phyloP scores from a whole-genome alignment of 768 basidiomycete species.

The Hericium coralloides region DNA sequence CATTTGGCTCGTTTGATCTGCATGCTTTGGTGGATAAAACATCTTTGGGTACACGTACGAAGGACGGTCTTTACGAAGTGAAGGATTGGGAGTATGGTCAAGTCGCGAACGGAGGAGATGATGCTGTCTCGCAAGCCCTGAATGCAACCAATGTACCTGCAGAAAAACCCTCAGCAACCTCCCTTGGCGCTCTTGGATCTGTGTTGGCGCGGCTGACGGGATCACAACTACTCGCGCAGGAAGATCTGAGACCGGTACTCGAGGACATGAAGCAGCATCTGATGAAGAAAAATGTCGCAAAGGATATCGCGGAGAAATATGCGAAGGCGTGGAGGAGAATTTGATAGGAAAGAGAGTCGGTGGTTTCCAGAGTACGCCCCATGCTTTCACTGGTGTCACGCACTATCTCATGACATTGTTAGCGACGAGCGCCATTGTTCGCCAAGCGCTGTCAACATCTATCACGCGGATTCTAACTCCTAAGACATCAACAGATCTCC shows the following conservation, averaged over 20 bases:
- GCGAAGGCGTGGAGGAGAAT: conserved; percentile 86
- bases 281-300: conserved; percentile 98
- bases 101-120: conserved; percentile 32
- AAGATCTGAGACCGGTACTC: conserved; percentile 80
- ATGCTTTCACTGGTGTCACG: conserved; percentile 1
- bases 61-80: conserved; percentile 66
- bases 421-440: conserved; percentile 84
- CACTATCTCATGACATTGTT: conserved; percentile 5
- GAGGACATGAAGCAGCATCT: conserved; percentile 96
- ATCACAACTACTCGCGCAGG: conserved; percentile 69
- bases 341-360: conserved; percentile 88
- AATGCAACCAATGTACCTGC: conserved; percentile 26
- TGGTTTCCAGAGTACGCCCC: conserved; percentile 71
- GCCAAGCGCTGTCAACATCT: conserved; percentile 72
- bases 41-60: conserved; percentile 69
- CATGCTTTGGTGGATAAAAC: conserved; percentile 56
- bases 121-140: conserved; percentile 54
- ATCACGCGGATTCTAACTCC: conserved; percentile 93
- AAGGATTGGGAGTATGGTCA: conserved; percentile 77
- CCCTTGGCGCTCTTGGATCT: conserved; percentile 60
- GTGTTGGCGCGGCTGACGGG: conserved; percentile 84
- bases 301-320: conserved; percentile 89
- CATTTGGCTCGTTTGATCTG: conserved; percentile 33
- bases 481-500: conserved; percentile 92
- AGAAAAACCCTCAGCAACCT: conserved; percentile 24